Evolutionary conservation across 495 filamentous ascomycete species (phyloP).

Genomic region (Podospora appendiculata): DNA sequence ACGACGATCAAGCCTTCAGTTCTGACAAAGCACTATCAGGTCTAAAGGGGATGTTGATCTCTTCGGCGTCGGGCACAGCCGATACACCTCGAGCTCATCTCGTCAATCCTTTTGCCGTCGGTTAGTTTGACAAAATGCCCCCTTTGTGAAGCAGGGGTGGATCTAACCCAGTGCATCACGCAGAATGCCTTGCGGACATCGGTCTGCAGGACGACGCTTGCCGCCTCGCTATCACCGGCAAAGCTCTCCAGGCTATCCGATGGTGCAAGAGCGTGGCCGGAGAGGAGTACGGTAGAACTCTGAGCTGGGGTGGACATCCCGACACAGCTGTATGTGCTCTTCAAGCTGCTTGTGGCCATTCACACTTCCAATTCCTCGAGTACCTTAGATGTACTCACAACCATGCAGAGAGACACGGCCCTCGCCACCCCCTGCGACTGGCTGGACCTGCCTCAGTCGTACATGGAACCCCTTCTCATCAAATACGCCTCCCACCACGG

Average conservation of each 20-base stretch:
- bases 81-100: slow-evolving; percentile 44
- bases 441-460: slow-evolving; percentile 37
- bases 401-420: slow-evolving; percentile 38
- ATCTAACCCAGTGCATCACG: neutral
- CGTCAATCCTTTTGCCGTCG: slow-evolving; percentile 22
- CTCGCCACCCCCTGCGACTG: slow-evolving; percentile 32
- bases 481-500: slow-evolving; percentile 29
- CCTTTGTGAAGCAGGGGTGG: neutral
- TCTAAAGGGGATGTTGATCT: slow-evolving; percentile 36
- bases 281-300: slow-evolving; percentile 39
- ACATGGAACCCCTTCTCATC: slow-evolving; percentile 41
- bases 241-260: slow-evolving; percentile 35
- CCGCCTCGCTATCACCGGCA: slow-evolving; percentile 19
- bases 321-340: no score
- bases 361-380: no score
- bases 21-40: slow-evolving; percentile 12
- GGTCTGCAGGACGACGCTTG: slow-evolving; percentile 34
- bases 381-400: neutral
- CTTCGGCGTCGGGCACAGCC: slow-evolving; percentile 28
- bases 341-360: no score
- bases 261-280: slow-evolving; percentile 46
- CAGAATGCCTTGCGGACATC: slow-evolving; percentile 45
- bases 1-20: neutral
- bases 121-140: neutral
- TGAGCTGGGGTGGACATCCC: no score